These are phyloP conservation scores for Kalmanozyma brasiliensis DNA, from an alignment of 1,284 basidiomycete species.

Conservation along the genomic window DNA sequence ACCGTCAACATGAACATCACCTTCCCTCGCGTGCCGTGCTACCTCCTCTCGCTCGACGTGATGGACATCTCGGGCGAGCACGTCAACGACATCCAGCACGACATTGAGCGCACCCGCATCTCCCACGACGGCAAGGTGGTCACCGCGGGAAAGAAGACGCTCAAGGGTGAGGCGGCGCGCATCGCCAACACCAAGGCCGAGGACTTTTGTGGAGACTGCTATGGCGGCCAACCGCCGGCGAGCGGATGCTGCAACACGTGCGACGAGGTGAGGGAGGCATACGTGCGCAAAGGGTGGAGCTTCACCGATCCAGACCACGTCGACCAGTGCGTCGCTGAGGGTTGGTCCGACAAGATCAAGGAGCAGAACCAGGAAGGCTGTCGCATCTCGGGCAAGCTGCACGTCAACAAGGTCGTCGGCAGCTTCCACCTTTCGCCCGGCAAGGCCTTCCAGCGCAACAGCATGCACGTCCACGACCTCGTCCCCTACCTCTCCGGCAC, in stretches of 20 bases:
- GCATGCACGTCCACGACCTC: slow-evolving; percentile 86
- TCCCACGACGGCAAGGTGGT: slow-evolving; percentile 72
- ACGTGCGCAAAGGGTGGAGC: slow-evolving; percentile 92
- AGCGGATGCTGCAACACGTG: slow-evolving; percentile 90
- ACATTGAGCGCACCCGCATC: slow-evolving; percentile 85
- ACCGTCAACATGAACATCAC: slow-evolving; percentile 91
- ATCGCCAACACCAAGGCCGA: slow-evolving; percentile 47
- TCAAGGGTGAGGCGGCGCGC: slow-evolving; percentile 61
- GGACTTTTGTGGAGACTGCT: slow-evolving; percentile 82
- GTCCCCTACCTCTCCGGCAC: slow-evolving; percentile 82
- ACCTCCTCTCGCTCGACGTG: slow-evolving; percentile 78
- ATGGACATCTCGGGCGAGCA: slow-evolving; percentile 98
- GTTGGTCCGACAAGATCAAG: slow-evolving; percentile 92
- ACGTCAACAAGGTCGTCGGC: slow-evolving; percentile 88
- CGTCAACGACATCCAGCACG: slow-evolving; percentile 78
- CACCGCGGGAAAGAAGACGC: slow-evolving; percentile 39
- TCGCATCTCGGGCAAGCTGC: slow-evolving; percentile 87
- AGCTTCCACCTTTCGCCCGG: slow-evolving; percentile 75
- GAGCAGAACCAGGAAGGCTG: slow-evolving; percentile 94
- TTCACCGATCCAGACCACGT: slow-evolving; percentile 89
- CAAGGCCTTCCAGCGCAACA: slow-evolving; percentile 88
- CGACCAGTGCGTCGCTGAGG: slow-evolving; percentile 89
- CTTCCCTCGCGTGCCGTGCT: slow-evolving; percentile 97
- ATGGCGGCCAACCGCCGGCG: slow-evolving; percentile 84
- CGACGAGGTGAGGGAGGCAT: slow-evolving; percentile 91